phyloP scores from a whole-genome alignment of 352 stramenopile genomes.

The Globisporangium viniferum region DNA sequence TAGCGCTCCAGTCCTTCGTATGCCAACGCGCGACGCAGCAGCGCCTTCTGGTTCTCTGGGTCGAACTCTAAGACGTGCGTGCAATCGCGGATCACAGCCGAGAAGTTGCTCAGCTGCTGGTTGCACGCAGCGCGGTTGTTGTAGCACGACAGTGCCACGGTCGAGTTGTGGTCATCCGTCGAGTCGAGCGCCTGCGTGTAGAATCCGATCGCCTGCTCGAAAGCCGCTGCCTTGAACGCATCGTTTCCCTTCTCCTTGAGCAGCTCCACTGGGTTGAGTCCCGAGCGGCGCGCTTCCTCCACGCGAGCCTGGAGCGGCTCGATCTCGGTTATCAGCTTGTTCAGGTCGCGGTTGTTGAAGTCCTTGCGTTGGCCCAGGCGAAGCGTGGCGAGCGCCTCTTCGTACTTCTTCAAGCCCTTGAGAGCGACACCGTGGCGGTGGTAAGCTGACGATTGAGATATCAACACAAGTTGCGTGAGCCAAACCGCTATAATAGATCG shows the following conservation, averaged over 20 bases:
- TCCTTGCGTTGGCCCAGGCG: conserved; percentile 71
- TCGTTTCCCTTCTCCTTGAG: conserved; percentile 95
- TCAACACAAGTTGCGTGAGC: background rate
- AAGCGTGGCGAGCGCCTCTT: conserved; percentile 73
- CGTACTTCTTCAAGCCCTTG: conserved; percentile 84
- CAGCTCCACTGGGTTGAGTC: conserved; percentile 80
- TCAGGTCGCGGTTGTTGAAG: conserved; percentile 85
- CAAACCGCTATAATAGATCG: conserved; percentile 14
- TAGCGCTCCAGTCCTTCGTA: conserved; percentile 96
- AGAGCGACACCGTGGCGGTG: conserved; percentile 92
- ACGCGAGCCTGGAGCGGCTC: conserved; percentile 72
- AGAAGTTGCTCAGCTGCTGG: conserved; percentile 97
- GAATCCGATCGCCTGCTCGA: conserved; percentile 90
- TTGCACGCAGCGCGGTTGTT: conserved; percentile 95
- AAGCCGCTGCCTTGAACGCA: conserved; percentile 88
- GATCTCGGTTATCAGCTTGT: conserved; percentile 76
- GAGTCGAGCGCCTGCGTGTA: conserved; percentile 93
- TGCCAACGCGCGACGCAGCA: conserved; percentile 91
- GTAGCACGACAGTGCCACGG: conserved; percentile 91
- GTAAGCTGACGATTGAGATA: conserved; percentile 49
- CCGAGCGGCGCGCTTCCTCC: conserved; percentile 59
- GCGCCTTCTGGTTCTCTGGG: conserved; percentile 93
- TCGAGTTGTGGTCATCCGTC: conserved; percentile 60
- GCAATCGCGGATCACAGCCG: conserved; percentile 93
- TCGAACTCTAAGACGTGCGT: conserved; percentile 94